Evolutionary conservation across 2,329 filamentous ascomycete species (phyloP), one percentile per base, ranked within the genome.

Genomic region (Neonectria faginata): DNA sequence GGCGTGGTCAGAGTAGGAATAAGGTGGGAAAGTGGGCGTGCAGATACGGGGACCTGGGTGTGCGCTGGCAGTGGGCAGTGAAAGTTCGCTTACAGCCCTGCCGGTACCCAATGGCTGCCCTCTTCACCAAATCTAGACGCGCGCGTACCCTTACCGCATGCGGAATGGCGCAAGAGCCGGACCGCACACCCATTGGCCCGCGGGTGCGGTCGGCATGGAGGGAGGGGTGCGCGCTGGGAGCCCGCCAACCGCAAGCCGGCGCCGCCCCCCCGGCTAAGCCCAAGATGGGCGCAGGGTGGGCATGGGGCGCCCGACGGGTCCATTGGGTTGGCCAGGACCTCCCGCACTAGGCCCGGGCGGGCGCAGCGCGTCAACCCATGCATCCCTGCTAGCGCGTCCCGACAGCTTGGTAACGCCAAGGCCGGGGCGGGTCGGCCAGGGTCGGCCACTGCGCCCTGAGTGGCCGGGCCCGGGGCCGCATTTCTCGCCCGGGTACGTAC

Each of bases 381-480:
- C 5, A 2, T 14, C 42, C 70, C 66, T 50, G 71, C 41, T 80
- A 80, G 78, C 73, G 76, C 67, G 72, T 74, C 75, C 74, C 78
- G 78, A 70, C 74, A 78, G 68, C 68, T 70, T 77, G 78, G 78
- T 75, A 78, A 42, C 70, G 72, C 77, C 73, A 77, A 71, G 57
- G 56, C 61, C 70, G 54, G 20, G 36, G 33, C 61, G 69, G 68
- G 36, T 12, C 42, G 9, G 18, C 60, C 69, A 66, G 66, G 57
- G 39, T 71, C 65, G 68, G 62, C 54, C 64, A 22, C 65, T 65
- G 60, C 42, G 41, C 61, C 60, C 60, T 76, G 69, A 78, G 57
- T 77, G 76, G 77, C 59, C 69, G 65, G 62, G 27, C 25, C 52
- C 55, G 64, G 71, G 74, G 62, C 70, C 69, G 67, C 60, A 70